Base-by-base conservation (phyloP, 139 green algal genomes). In the Closterium sp. region DNA sequence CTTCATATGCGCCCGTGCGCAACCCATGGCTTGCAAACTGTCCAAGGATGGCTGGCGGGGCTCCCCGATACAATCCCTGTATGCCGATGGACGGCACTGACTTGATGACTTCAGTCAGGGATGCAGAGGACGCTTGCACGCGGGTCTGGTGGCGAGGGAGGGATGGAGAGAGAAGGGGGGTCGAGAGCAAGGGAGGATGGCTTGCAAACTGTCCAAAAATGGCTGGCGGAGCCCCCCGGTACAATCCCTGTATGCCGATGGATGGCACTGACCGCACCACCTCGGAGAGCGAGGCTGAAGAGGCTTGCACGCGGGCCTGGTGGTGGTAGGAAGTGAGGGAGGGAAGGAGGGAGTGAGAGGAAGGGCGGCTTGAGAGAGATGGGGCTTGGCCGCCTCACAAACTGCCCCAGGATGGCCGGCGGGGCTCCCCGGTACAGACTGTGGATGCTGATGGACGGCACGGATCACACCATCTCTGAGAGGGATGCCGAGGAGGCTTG, bases 341-440 rank as follows among this genome's bases (percentile, higher is more conserved):
- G 27, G 73, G 73, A n/a, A 9, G 73, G 73, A n/a, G 27, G 27
- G 73, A 86, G 27, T n/a, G 27, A 30, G 84, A 30, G 84, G 28
- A 30, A 87, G 73, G 22, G 73, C 22, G 10, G 73, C 24, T 42
- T 70, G 17, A 70, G 50, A 21, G 11, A 70, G 50, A 70, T 1
- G 86, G 86, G 86, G n/a, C 30, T 38, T 91, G 91, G 93, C 38
- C 45, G 95, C 90, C 89, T 93, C 88, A 86, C 86, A 87, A 95
- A 42, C 34, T 93, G 19, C 95, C 95, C 6, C 95, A n/a, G n/a
- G n/a, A n/a, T n/a, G n/a, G n/a, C n/a, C n/a, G n/a, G n/a, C n/a
- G n/a, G n/a, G n/a, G 96, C 95, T 30, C 95, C 95, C 70, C 30
- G 93, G 94, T 97, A 97, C 70, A 97, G 91, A n/a, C 90, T 94